Evolutionary conservation across 106 monocot genomes (phyloP), one percentile per base, ranked within the genome.

Genomic region (Dendrobium catenatum): DNA sequence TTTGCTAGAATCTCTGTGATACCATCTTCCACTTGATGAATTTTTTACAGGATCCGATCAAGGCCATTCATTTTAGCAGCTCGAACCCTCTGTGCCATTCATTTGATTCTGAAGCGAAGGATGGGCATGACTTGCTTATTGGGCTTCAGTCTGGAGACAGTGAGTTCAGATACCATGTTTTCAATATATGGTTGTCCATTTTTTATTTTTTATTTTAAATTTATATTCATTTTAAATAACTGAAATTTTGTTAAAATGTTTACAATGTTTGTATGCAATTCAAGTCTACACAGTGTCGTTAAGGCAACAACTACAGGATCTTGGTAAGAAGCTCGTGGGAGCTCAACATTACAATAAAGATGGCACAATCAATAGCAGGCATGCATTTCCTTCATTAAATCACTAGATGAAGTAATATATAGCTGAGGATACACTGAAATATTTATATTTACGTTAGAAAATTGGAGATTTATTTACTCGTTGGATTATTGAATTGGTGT

Each of bases 321-420:
- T 84, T 76, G 93, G 94, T 9, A 98, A 93, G 88, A 98, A 91
- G 87, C 94, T 91, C 67, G 84, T 95, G 55, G 98, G 88, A 77
- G 94, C 91, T 76, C 98, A 89, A 40, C 98, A 98, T 91, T 95
- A 95, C 77, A 98, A 95, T 78, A 95, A 93, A 81, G 98, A 98
- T 76, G 95, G 92, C 5, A 42, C 83, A 40, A 82, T 87, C 77
- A 95, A 82, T 86, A 95, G 85, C 80, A 95, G 94, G 98, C 81
- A 84, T 88, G 86, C 15, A 44, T 44, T 75, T 75, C 17, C 20
- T 44, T 44, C 10, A 7, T 43, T 5, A 44, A 75, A 42, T 43
- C 74, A 44, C 20, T 42, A 44, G 9, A 74, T 42, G 43, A 44
- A 75, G 20, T 75, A 43, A 42, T 44, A 43, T 75, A 43, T 20